Evolutionary conservation across 352 stramenopile genomes (phyloP).

Genomic region (Phytophthora meadii): DNA sequence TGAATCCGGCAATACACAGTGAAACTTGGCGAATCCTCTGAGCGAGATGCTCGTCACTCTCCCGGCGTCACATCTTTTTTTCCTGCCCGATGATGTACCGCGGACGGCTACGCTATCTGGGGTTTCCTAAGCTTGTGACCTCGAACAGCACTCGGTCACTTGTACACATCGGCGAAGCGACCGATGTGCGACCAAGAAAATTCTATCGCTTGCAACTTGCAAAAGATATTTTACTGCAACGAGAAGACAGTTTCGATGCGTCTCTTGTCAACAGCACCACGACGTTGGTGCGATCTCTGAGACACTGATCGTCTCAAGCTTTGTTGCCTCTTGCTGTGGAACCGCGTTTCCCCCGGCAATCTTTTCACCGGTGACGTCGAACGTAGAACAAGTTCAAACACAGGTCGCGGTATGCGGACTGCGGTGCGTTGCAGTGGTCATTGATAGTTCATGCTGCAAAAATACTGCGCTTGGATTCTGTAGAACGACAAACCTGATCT

Average conservation of each 20-base stretch:
- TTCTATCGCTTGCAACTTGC: no score
- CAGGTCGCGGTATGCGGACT: neutral
- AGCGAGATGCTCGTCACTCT: conserved; percentile 10
- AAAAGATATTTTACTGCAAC: no score
- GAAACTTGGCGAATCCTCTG: conserved; percentile 1
- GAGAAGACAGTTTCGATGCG: no score
- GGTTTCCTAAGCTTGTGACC: neutral
- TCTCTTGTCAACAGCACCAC: conserved; percentile 1
- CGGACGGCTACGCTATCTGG: neutral
- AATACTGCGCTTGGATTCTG: neutral
- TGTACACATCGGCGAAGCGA: conserved; percentile 1
- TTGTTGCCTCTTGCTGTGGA: neutral
- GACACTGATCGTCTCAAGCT: conserved; percentile 8
- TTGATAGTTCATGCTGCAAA: neutral
- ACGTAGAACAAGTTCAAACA: conserved; percentile 4
- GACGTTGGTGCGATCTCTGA: conserved; percentile 8
- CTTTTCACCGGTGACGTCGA: no score
- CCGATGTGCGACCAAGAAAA: conserved; percentile 6
- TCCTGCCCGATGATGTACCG: conserved; percentile 4
- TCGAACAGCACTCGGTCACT: neutral
- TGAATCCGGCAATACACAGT: conserved; percentile 37
- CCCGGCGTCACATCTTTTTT: conserved; percentile 18
- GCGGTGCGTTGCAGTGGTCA: neutral
- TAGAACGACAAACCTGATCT: conserved; percentile 4
- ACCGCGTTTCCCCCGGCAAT: no score